phyloP scores from a whole-genome alignment of 1,284 basidiomycete genomes.

The Blastosporella zonata region DNA sequence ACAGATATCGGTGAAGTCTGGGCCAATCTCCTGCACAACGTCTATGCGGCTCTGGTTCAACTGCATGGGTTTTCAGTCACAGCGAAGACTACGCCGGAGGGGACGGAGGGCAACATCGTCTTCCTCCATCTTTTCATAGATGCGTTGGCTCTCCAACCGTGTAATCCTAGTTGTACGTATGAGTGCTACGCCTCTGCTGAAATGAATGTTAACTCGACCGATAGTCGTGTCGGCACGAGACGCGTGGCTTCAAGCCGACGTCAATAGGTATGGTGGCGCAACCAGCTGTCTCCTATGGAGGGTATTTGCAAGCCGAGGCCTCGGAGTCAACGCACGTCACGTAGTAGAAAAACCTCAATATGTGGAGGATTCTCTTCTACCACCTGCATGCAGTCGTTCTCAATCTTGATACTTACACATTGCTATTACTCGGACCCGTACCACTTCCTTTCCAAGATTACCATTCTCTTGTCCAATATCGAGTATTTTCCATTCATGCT shows the following conservation, averaged over 20 bases:
- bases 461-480: too few species aligned
- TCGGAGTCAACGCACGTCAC: constrained; percentile 20
- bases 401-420: too few species aligned
- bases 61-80: constrained; percentile 26
- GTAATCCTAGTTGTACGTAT: constrained; percentile 28
- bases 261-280: constrained; percentile 42
- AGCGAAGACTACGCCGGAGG: constrained; percentile 25
- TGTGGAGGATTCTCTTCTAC: constrained; percentile 1
- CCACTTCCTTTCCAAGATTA: too few species aligned
- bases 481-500: too few species aligned
- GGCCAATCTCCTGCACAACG: constrained; percentile 44
- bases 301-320: constrained; percentile 45
- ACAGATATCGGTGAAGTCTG: constrained; percentile 35
- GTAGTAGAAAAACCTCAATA: too few species aligned
- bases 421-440: too few species aligned
- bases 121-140: constrained; percentile 31
- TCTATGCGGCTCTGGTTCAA: constrained; percentile 36
- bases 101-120: constrained; percentile 29
- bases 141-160: constrained; percentile 29
- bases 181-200: not conserved
- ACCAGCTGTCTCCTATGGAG: constrained; percentile 46
- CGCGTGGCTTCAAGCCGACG: constrained; percentile 51
- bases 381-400: not conserved
- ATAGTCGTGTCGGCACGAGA: constrained; percentile 35
- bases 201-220: not conserved